A percentile compares a stretch with the other conserved stretches of the same genome.
phyloP scores from a whole-genome alignment of 495 filamentous ascomycete species.

The Podospora anserina region DNA sequence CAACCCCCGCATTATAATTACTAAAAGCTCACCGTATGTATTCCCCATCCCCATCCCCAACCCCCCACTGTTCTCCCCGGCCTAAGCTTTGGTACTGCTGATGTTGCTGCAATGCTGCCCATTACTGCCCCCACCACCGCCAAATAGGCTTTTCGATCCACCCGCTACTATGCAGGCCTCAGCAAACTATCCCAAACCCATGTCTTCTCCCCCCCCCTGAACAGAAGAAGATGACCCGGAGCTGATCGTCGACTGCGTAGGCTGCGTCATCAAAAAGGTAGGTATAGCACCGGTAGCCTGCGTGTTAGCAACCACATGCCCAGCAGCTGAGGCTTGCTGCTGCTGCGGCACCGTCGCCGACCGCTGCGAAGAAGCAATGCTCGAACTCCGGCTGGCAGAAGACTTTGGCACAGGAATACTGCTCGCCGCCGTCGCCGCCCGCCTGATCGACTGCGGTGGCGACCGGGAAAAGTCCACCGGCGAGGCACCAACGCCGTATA shows the following conservation, averaged over 20 bases:
- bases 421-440: conserved; percentile 40
- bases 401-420: conserved; percentile 23
- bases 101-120: not conserved
- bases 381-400: conserved; percentile 45
- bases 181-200: conserved; percentile 21
- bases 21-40: not conserved
- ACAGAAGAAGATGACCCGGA: not conserved
- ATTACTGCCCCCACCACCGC: conserved; percentile 11
- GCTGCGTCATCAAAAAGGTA: conserved; percentile 40
- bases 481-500: conserved; percentile 38
- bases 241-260: conserved; percentile 30
- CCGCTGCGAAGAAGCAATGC: conserved; percentile 41
- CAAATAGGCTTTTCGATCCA: conserved; percentile 29
- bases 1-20: not conserved
- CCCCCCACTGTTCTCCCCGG: conserved; percentile 27
- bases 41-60: not conserved
- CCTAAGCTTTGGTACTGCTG: too few species aligned
- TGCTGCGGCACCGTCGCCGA: conserved; percentile 24
- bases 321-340: conserved; percentile 12
- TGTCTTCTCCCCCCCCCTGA: conserved; percentile 1
- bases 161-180: conserved; percentile 31
- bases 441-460: conserved; percentile 43
- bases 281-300: conserved; percentile 31
- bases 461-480: conserved; percentile 51
- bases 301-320: conserved; percentile 21